phyloP scores from a whole-genome alignment of 495 filamentous ascomycete genomes.

The Melanomma pulvis-pyrius region DNA sequence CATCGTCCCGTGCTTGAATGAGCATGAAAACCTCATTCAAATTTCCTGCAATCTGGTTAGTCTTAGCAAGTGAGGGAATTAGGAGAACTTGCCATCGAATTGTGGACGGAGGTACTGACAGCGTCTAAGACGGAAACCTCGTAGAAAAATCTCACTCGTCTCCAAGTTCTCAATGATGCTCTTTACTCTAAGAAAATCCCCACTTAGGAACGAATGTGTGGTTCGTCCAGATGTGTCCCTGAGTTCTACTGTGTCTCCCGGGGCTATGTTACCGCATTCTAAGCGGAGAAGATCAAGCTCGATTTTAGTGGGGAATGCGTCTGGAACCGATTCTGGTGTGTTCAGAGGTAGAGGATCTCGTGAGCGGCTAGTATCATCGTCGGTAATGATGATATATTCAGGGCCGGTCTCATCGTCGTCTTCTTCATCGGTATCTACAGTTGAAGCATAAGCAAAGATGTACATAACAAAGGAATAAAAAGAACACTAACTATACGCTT shows the following conservation, averaged over 20 bases:
- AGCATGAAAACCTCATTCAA: conserved; percentile 61
- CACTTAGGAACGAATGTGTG: conserved; percentile 14
- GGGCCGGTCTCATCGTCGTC: too few species aligned
- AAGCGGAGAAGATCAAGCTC: too few species aligned
- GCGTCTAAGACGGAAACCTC: conserved; percentile 34
- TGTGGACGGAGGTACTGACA: conserved; percentile 23
- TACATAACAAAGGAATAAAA: too few species aligned
- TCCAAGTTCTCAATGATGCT: conserved; percentile 26
- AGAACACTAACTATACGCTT: too few species aligned
- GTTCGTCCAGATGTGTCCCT: neutral
- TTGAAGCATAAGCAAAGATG: too few species aligned
- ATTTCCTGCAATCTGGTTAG: conserved; percentile 16
- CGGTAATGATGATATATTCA: too few species aligned
- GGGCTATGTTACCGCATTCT: too few species aligned
- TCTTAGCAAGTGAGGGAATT: neutral
- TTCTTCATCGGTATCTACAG: too few species aligned
- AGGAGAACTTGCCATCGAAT: conserved; percentile 17
- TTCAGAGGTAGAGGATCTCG: too few species aligned
- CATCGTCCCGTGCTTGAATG: conserved; percentile 50
- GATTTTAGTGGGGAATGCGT: too few species aligned
- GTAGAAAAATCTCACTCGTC: conserved; percentile 24
- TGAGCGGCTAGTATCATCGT: too few species aligned
- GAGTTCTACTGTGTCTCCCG: conserved; percentile 32
- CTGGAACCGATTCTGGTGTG: too few species aligned
- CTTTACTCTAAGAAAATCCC: conserved; percentile 38